These are phyloP conservation scores for Calonectria crousiana DNA, from an alignment of 2,329 filamentous ascomycete species.

Conservation along the genomic window DNA sequence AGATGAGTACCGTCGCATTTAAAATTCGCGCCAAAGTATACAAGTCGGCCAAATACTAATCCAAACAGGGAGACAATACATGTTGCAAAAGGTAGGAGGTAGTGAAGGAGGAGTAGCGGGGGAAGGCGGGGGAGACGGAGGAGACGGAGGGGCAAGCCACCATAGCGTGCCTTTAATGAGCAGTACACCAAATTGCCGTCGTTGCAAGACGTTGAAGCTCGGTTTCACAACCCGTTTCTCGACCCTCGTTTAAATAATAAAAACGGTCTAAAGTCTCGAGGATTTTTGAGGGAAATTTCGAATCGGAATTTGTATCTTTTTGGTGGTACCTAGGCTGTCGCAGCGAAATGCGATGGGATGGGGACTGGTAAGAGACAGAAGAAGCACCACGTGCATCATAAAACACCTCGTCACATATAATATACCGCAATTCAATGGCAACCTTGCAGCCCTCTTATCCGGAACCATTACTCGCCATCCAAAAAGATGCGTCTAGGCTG, in stretches of 20 bases:
- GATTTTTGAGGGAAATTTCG: neutral
- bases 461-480: neutral
- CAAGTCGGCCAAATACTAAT: neutral
- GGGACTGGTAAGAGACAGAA: neutral
- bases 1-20: neutral
- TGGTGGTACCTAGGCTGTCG: neutral
- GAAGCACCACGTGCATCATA: constrained; percentile 13
- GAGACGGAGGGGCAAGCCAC: constrained; percentile 29
- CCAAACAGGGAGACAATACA: neutral
- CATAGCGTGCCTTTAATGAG: constrained; percentile 11
- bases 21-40: neutral
- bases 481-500: constrained; percentile 5
- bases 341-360: neutral
- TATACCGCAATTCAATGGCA: constrained; percentile 19
- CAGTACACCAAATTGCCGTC: neutral
- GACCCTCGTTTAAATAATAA: too few species aligned
- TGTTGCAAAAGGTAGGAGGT: neutral
- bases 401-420: constrained; percentile 9
- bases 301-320: neutral
- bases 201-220: neutral
- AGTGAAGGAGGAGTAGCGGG: constrained; percentile 24
- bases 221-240: neutral
- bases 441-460: neutral
- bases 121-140: constrained; percentile 27
- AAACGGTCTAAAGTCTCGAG: neutral